Base-by-base conservation (phyloP, 2,329 filamentous ascomycete species). In the Cercospora zeina region DNA sequence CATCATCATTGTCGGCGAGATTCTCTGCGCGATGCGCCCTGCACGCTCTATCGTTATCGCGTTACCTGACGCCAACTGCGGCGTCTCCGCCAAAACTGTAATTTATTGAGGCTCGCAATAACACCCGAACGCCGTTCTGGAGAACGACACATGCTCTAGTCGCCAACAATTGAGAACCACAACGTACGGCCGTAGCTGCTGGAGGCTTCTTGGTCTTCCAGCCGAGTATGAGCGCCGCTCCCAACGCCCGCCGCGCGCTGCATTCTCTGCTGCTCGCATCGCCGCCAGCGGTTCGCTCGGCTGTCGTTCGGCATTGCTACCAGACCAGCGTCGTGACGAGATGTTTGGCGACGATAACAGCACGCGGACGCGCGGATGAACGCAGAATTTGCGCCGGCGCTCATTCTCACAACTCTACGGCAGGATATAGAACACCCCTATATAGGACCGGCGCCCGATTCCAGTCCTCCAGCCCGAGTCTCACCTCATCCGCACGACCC, bases 221-320 rank as follows among this genome's bases (percentile, higher is more conserved):
- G 21, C 51, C n/a, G 49, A 45, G 19, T 21, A 60, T 60, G 58
- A 30, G 27, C n/a, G 30, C 47, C 47, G 37, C 53, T 33, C 34
- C 53, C 19, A 24, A 39, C n/a, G 56, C 57, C 27, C 21, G 36
- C 13, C 54, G 51, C 57, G 27, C n/a, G 36, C 13, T 45, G 51
- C 37, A 34, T 53, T 39, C 34, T 63, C 47, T 59, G 49, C 45
- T 61, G 24, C 56, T 68, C 39, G 61, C 58, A 8, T 61, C 66
- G 61, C 66, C 65, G 50, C 65, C 65, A 36, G 63, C 65, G 36
- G 16, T 67, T 42, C 62, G 63, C 37, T 59, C 65, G 59, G 65
- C 56, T 31, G 49, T 66, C 59, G 30, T 54, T 62, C 61, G 62
- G 64, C 45, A 61, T 51, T 51, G 47, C 47, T 33, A 30, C 47